Conservation (phyloP, 2,329 filamentous ascomycete species). For the Kalmusia sp. region DNA sequence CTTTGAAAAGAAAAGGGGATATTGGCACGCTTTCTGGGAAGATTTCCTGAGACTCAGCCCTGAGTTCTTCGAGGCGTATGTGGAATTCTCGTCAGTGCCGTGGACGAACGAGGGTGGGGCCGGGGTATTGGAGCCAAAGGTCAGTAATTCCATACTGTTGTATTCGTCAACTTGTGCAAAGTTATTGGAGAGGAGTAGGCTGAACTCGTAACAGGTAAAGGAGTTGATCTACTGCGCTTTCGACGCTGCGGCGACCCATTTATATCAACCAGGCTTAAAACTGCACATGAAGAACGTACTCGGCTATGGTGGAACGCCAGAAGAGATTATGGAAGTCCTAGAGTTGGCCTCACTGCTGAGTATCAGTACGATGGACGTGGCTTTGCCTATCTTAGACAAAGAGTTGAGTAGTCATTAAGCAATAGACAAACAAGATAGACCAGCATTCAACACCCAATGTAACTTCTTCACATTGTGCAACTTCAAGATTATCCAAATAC, state of each 20-base stretch:
- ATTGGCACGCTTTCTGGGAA: conserved; percentile 57
- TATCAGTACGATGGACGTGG: conserved; percentile 38
- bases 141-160: conserved; percentile 16
- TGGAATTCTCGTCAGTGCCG: conserved; percentile 55
- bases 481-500: not conserved
- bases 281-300: conserved; percentile 58
- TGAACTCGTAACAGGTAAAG: conserved; percentile 36
- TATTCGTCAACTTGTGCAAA: too few species aligned
- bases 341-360: conserved; percentile 51
- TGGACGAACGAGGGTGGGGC: conserved; percentile 42
- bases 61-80: conserved; percentile 57
- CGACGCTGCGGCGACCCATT: conserved; percentile 56
- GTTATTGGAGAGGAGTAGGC: too few species aligned
- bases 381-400: conserved; percentile 30
- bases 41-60: conserved; percentile 53
- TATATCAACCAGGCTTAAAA: conserved; percentile 56
- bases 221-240: conserved; percentile 59
- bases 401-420: conserved; percentile 20
- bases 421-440: not conserved
- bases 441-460: too few species aligned
- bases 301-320: conserved; percentile 53
- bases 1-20: conserved; percentile 55
- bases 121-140: conserved; percentile 54
- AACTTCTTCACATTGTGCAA: too few species aligned
- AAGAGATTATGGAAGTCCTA: conserved; percentile 58